A percentile compares a stretch with the other conserved stretches of the same genome.
Evolutionary conservation across 164 flowering plant genomes (phyloP).

Genomic region (Umbilicus rupestris): DNA sequence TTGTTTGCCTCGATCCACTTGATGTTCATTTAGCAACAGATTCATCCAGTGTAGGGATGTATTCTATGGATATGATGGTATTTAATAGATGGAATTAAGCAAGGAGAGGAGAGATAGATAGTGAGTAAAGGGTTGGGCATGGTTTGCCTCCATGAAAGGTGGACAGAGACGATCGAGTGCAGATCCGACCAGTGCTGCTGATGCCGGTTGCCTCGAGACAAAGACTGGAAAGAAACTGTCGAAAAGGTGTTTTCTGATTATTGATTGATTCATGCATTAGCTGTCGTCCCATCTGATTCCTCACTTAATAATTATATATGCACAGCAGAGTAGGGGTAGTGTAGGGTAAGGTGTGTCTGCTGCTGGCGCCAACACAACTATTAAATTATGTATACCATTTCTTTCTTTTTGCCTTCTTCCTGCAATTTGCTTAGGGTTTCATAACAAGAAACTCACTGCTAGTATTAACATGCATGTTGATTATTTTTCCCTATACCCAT

Average conservation of each 20-base stretch:
- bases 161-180: background rate
- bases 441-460: no score
- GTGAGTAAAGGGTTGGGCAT: no score
- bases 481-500: no score
- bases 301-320: background rate
- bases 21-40: no score
- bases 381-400: background rate
- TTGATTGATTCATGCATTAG: background rate
- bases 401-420: background rate
- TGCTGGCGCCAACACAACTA: background rate
- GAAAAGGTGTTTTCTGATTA: background rate
- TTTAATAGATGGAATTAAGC: no score
- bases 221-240: background rate
- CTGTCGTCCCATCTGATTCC: background rate
- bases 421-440: no score
- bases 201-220: background rate
- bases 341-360: background rate
- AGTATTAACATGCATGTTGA: no score
- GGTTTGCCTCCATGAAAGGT: background rate
- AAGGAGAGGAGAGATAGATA: no score
- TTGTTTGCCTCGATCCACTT: background rate
- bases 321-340: background rate
- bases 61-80: no score
- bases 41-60: no score
- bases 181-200: background rate